phyloP scores from a whole-genome alignment of 768 basidiomycete genomes.

The Russula olivacea region DNA sequence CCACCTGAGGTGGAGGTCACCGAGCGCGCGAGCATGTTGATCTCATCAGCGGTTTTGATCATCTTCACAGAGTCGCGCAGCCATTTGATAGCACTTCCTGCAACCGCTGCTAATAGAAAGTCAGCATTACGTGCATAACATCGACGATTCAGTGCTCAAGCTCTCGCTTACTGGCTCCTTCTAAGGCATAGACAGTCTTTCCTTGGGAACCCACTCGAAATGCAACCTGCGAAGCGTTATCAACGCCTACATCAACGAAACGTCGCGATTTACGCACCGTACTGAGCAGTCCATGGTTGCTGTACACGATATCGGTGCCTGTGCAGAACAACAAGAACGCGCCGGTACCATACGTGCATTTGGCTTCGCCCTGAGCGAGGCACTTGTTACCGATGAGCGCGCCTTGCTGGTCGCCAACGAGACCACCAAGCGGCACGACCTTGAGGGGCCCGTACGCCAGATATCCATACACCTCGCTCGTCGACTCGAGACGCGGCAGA shows the following conservation, averaged over 20 bases:
- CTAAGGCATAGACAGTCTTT: conserved; percentile 86
- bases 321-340: conserved; percentile 96
- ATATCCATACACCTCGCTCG: conserved; percentile 87
- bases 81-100: conserved; percentile 96
- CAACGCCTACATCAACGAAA: neutral
- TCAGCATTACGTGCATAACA: neutral
- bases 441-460: conserved; percentile 59
- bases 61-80: conserved; percentile 85
- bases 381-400: conserved; percentile 97
- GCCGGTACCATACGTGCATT: conserved; percentile 97
- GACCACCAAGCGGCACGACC: conserved; percentile 82
- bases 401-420: conserved; percentile 98
- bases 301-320: conserved; percentile 78
- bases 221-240: conserved; percentile 51
- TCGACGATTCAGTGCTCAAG: neutral
- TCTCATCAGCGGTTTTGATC: conserved; percentile 73
- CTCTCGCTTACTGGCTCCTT: conserved; percentile 74
- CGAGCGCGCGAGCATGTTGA: conserved; percentile 76
- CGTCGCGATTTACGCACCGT: conserved; percentile 47
- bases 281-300: conserved; percentile 79
- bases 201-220: conserved; percentile 78
- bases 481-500: conserved; percentile 82
- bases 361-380: conserved; percentile 83
- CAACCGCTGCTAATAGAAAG: conserved; percentile 67
- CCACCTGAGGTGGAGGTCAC: conserved; percentile 80